Conservation (phyloP, 1,284 basidiomycete genomes). For the Cutaneotrichosporon mucoides region DNA sequence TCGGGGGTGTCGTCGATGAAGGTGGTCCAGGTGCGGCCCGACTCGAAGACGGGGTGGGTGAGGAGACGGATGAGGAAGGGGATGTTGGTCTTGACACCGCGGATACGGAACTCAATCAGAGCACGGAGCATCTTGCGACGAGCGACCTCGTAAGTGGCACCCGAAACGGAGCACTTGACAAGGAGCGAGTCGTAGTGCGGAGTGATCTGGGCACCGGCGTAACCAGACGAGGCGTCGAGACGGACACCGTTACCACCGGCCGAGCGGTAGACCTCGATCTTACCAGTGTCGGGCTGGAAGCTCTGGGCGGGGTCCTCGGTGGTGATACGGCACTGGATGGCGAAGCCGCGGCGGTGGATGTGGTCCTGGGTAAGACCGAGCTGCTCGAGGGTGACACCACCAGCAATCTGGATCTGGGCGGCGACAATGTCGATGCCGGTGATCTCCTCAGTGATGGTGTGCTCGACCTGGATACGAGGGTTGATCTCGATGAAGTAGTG, state of each 20-base stretch:
- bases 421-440: conserved; percentile 98
- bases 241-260: conserved; percentile 99
- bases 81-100: conserved; percentile 99
- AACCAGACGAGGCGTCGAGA: conserved; percentile 94
- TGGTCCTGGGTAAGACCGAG: conserved; percentile 96
- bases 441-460: conserved; percentile 98
- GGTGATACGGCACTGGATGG: conserved; percentile 98
- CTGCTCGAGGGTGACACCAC: conserved; percentile 90
- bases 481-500: conserved; percentile 99
- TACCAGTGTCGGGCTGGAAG: conserved; percentile 99
- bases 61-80: conserved; percentile 98
- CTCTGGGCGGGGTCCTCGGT: conserved; percentile 89
- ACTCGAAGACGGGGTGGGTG: conserved; percentile 96
- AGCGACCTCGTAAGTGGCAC: conserved; percentile 97
- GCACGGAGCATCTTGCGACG: conserved; percentile 98
- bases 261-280: conserved; percentile 98
- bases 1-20: conserved; percentile 99
- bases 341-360: conserved; percentile 92
- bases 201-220: conserved; percentile 98
- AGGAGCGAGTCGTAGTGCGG: conserved; percentile 98
- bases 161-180: conserved; percentile 94
- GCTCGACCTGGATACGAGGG: conserved; percentile 97
- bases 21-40: conserved; percentile 97
- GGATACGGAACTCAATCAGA: conserved; percentile 98
- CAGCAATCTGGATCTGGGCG: conserved; percentile 97